phyloP scores from a whole-genome alignment of 2,329 filamentous ascomycete genomes.

The Fusarium sp. region DNA sequence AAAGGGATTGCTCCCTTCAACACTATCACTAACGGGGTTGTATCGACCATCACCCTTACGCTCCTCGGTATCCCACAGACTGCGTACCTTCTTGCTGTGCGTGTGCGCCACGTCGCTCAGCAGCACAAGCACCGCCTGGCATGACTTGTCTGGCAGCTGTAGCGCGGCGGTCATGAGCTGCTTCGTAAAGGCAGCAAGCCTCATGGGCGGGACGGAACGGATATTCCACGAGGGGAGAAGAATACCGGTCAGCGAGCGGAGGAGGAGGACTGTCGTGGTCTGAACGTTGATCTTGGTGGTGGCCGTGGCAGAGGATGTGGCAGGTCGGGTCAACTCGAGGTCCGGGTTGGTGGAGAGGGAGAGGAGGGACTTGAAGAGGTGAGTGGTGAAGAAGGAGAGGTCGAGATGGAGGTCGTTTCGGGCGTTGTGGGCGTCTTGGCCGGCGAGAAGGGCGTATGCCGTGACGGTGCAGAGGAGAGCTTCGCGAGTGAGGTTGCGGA shows the following conservation, averaged over 20 bases:
- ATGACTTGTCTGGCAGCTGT: slow-evolving; percentile 89
- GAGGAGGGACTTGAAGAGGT: slow-evolving; percentile 87
- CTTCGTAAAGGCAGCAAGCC: slow-evolving; percentile 92
- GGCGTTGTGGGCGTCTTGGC: slow-evolving; percentile 89
- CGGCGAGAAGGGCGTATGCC: slow-evolving; percentile 92
- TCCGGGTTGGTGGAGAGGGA: slow-evolving; percentile 81
- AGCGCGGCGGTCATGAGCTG: slow-evolving; percentile 82
- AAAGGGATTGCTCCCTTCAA: slow-evolving; percentile 90
- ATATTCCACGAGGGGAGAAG: slow-evolving; percentile 78
- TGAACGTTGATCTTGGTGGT: slow-evolving; percentile 84
- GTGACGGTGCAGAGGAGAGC: slow-evolving; percentile 93
- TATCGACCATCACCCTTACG: slow-evolving; percentile 89
- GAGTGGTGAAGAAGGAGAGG: slow-evolving; percentile 91
- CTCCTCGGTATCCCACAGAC: slow-evolving; percentile 96
- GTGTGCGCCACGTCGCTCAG: slow-evolving; percentile 79
- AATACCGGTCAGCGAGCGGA: slow-evolving; percentile 83
- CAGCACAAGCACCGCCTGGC: slow-evolving; percentile 78
- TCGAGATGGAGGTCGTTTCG: slow-evolving; percentile 84
- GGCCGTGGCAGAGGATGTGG: slow-evolving; percentile 52
- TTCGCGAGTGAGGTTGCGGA: slow-evolving; percentile 82
- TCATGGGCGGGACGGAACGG: slow-evolving; percentile 77
- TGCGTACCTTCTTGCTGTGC: slow-evolving; percentile 80
- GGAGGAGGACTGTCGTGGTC: slow-evolving; percentile 89
- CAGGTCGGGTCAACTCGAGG: slow-evolving; percentile 74
- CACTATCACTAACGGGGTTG: slow-evolving; percentile 72